Base-by-base conservation (phyloP, 2,329 filamentous ascomycete genomes). In the Penicillium polonicum region DNA sequence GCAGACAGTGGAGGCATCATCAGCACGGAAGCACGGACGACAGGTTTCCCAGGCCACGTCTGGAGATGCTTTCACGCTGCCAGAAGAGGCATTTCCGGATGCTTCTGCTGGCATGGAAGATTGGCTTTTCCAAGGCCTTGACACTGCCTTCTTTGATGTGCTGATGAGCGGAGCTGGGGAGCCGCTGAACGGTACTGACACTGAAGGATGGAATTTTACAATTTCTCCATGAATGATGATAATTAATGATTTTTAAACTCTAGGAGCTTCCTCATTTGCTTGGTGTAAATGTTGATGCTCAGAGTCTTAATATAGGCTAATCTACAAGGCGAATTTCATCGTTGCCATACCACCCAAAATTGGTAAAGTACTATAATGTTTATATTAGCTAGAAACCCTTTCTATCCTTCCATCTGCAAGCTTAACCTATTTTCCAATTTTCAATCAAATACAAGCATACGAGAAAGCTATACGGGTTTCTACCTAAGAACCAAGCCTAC, bases 61-160 rank as follows among this genome's bases (percentile, higher is more conserved):
- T 27, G 5, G 17, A 27, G 46, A 49, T 13, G 4, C 4, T 39
- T 49, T 38, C 9, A 8, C 23, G 13, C 9, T 49, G 17, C 17
- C 46, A 49, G 46, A 49, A 19, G 46, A 38, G 5, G n/a, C 33
- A 49, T 27, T 38, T 4, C 33, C 33, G 6, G 46, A 38, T 19
- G 21, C 46, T 27, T 25, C 46, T 25, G 33, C 21, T 8, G 23
- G 33, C 10, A 49, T 29, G 46, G 46, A 49, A 29, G 46, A 38
- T 15, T 49, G 46, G 46, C 33, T 39, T 49, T 49, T 49, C 10
- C 33, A 49, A 38, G 46, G 46, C 17, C 46, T 49, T 19, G 46
- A 49, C 33, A 49, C 46, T 38, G 46, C 46, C 15, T 49, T 49
- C 46, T 49, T 49, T 49, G 46, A 49, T 49, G 19, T 49, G 33